Percentiles rank a stretch among this genome's conserved stretches.
phyloP scores from a whole-genome alignment of 768 basidiomycete species.

The Macrolepiota fuliginosa region DNA sequence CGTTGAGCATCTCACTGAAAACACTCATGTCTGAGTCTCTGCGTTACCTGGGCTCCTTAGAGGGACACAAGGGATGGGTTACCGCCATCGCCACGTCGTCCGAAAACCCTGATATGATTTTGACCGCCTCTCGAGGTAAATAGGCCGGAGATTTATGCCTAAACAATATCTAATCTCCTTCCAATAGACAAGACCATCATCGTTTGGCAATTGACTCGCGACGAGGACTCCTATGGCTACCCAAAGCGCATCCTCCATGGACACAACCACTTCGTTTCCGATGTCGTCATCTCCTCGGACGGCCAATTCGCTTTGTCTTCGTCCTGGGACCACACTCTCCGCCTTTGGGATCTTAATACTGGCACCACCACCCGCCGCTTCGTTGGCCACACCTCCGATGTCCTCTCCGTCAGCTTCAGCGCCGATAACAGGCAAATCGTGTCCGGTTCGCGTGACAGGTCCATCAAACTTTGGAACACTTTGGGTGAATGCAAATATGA shows the following conservation, averaged over 20 bases:
- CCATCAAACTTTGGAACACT: conserved; percentile 99
- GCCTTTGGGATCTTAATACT: conserved; percentile 99
- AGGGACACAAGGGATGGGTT: conserved; percentile 96
- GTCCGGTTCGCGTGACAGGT: conserved; percentile 93
- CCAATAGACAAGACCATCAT: conserved; percentile 97
- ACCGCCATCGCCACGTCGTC: conserved; percentile 98
- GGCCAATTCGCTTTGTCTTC: conserved; percentile 99
- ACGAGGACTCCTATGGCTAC: conserved; percentile 88
- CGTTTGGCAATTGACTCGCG: conserved; percentile 97
- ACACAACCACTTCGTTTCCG: conserved; percentile 99
- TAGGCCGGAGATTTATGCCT: conserved; percentile 25
- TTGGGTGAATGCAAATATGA: conserved; percentile 99
- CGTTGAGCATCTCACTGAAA: conserved; percentile 28
- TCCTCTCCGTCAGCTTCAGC: conserved; percentile 98
- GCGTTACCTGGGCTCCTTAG: conserved; percentile 87
- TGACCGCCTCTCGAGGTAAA: conserved; percentile 94
- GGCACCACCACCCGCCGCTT: conserved; percentile 95
- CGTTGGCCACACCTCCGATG: conserved; percentile 96
- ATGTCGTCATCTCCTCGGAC: conserved; percentile 98
- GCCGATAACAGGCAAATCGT: conserved; percentile 99
- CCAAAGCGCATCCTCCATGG: conserved; percentile 97
- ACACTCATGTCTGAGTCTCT: conserved; percentile 75
- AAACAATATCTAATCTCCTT: conserved; percentile 24
- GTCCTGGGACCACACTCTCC: conserved; percentile 99
- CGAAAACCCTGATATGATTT: conserved; percentile 99